Evolutionary conservation across 305 asterid species (phyloP).

Genomic region (Striga hermonthica): DNA sequence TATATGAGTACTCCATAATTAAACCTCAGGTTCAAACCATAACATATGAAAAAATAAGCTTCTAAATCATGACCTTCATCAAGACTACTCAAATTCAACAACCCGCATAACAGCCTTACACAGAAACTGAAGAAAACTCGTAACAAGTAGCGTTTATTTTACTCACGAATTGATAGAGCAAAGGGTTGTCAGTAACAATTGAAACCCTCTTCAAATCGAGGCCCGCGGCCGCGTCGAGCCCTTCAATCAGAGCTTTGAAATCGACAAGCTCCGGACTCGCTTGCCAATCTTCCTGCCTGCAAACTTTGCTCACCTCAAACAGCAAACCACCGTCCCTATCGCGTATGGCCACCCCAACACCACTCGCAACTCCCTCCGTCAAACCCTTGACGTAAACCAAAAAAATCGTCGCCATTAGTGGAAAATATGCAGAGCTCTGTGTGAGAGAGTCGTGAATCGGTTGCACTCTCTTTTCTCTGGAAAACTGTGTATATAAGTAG

Average conservation of each 20-base stretch:
- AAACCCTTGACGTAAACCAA: slow-evolving; percentile 60
- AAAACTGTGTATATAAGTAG: too few relatives aligned
- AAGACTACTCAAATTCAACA: too few relatives aligned
- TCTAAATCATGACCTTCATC: too few relatives aligned
- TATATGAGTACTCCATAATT: too few relatives aligned
- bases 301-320: slow-evolving; percentile 51
- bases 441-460: too few relatives aligned
- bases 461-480: too few relatives aligned
- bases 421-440: too few relatives aligned
- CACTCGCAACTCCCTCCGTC: slow-evolving; percentile 32
- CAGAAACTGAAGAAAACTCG: too few relatives aligned
- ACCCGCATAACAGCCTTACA: too few relatives aligned
- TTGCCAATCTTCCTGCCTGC: slow-evolving; percentile 32
- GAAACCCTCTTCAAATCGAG: slow-evolving; percentile 44
- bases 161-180: slow-evolving; percentile 45
- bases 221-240: slow-evolving; percentile 45
- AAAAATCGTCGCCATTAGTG: slow-evolving; percentile 37
- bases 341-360: slow-evolving; percentile 60
- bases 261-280: slow-evolving; percentile 34
- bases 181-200: slow-evolving; percentile 35
- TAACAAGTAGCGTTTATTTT: not conserved
- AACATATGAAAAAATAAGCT: too few relatives aligned
- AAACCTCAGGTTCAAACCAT: too few relatives aligned
- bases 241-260: slow-evolving; percentile 52
- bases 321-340: slow-evolving; percentile 47